A percentile compares a stretch with the other conserved stretches of the same genome.
Evolutionary conservation across 2,329 filamentous ascomycete species (phyloP).

Genomic region (Trichoderma breve): DNA sequence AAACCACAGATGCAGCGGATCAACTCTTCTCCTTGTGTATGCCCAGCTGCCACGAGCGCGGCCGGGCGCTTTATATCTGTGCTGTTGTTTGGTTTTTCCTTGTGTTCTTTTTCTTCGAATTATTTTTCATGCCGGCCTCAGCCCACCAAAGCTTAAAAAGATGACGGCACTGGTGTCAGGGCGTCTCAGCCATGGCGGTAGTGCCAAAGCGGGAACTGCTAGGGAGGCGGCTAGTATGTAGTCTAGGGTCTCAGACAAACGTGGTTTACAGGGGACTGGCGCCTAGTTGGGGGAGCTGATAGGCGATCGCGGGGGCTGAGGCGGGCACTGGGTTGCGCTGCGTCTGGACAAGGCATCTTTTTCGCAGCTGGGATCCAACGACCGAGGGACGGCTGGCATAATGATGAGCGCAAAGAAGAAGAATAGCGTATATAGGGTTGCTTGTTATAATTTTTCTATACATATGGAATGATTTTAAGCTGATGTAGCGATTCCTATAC

Average conservation of each 20-base stretch:
- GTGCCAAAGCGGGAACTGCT: background rate
- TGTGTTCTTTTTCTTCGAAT: background rate
- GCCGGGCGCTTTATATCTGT: background rate
- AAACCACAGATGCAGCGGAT: background rate
- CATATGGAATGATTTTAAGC: no score
- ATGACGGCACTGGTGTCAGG: background rate
- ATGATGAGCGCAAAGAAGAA: background rate
- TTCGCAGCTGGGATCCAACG: background rate
- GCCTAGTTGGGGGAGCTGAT: background rate
- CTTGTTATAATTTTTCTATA: background rate
- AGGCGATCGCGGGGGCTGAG: background rate
- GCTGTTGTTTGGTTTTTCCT: background rate
- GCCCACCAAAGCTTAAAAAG: background rate
- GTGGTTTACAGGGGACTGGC: conserved; percentile 5
- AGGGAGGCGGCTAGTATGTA: background rate
- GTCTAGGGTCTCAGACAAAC: conserved; percentile 4
- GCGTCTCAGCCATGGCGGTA: background rate
- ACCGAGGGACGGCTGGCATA: background rate
- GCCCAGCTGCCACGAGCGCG: background rate
- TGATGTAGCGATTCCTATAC: no score
- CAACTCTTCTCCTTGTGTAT: background rate
- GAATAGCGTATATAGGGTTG: background rate
- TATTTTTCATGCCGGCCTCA: background rate
- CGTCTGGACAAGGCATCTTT: background rate
- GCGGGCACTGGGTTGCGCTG: background rate